A percentile compares a stretch with the other conserved stretches of the same genome.
Evolutionary conservation across 768 basidiomycete species (phyloP).

Genomic region (Obba rivulosa): DNA sequence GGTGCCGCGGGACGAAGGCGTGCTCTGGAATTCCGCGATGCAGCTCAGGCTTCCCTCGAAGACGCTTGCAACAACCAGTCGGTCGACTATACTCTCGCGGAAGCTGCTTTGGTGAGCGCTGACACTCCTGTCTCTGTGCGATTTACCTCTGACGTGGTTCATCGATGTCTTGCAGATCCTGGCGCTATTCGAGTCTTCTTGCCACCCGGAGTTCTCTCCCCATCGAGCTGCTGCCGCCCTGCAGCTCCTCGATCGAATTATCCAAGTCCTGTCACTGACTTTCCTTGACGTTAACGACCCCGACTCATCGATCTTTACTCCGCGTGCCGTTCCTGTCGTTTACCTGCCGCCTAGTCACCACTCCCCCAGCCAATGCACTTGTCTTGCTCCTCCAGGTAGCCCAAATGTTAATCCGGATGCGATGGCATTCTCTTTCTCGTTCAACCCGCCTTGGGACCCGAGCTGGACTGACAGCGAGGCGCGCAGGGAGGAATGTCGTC

Average conservation of each 20-base stretch:
- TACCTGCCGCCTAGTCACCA: slow-evolving; percentile 14
- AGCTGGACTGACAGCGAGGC: slow-evolving; percentile 51
- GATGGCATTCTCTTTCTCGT: slow-evolving; percentile 39
- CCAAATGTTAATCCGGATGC: slow-evolving; percentile 33
- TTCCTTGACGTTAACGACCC: slow-evolving; percentile 52
- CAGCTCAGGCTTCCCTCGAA: slow-evolving; percentile 51
- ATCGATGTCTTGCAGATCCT: slow-evolving; percentile 46
- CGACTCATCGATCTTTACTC: slow-evolving; percentile 11
- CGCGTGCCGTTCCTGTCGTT: slow-evolving; percentile 15
- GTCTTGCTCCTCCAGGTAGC: slow-evolving; percentile 29
- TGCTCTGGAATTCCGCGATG: slow-evolving; percentile 52
- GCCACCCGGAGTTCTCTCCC: slow-evolving; percentile 59
- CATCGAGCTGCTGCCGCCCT: slow-evolving; percentile 51
- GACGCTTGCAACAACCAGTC: slow-evolving; percentile 43
- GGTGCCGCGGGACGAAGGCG: slow-evolving; percentile 47
- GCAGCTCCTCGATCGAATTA: slow-evolving; percentile 56
- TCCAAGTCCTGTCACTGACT: slow-evolving; percentile 50
- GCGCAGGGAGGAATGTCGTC: slow-evolving; percentile 64
- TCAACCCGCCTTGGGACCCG: slow-evolving; percentile 56
- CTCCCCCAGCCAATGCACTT: slow-evolving; percentile 37
- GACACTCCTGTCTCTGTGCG: background rate
- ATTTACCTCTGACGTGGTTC: background rate
- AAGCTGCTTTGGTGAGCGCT: slow-evolving; percentile 60
- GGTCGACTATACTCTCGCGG: slow-evolving; percentile 62
- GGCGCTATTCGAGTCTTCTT: slow-evolving; percentile 71